Conservation (phyloP, 352 stramenopile species). For the Phytopythium litorale region DNA sequence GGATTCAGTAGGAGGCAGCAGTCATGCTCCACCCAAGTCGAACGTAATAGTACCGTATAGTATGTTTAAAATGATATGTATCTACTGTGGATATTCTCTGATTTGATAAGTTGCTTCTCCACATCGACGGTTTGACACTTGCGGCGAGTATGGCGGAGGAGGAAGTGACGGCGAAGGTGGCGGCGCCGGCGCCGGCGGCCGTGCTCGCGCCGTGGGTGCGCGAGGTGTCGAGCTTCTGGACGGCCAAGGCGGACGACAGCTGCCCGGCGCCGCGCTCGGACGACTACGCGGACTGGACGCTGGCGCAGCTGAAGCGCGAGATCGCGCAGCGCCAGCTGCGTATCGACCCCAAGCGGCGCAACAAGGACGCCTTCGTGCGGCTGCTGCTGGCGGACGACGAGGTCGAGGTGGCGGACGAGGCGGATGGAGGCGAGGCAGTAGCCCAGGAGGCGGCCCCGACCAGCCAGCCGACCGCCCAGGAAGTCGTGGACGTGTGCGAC, state of each 20-base stretch:
- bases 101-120: too few species aligned
- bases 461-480: neutral
- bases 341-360: conserved; percentile 35
- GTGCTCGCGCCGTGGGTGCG: conserved; percentile 18
- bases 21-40: too few species aligned
- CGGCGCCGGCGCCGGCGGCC: neutral
- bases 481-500: conserved; percentile 13
- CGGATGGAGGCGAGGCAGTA: neutral
- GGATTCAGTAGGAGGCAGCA: too few species aligned
- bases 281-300: conserved; percentile 49
- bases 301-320: conserved; percentile 50
- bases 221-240: conserved; percentile 38
- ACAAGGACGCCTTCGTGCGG: conserved; percentile 41
- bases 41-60: too few species aligned
- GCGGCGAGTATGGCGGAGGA: neutral
- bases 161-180: neutral
- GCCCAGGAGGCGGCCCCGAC: neutral
- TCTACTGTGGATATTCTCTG: too few species aligned
- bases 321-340: conserved; percentile 47
- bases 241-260: conserved; percentile 31
- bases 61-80: too few species aligned
- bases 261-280: conserved; percentile 43
- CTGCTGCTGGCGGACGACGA: conserved; percentile 31
- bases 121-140: too few species aligned
- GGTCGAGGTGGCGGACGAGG: conserved; percentile 7